Conservation (phyloP, 129 eudicot genomes). For the Heracleum sosnowskyi region DNA sequence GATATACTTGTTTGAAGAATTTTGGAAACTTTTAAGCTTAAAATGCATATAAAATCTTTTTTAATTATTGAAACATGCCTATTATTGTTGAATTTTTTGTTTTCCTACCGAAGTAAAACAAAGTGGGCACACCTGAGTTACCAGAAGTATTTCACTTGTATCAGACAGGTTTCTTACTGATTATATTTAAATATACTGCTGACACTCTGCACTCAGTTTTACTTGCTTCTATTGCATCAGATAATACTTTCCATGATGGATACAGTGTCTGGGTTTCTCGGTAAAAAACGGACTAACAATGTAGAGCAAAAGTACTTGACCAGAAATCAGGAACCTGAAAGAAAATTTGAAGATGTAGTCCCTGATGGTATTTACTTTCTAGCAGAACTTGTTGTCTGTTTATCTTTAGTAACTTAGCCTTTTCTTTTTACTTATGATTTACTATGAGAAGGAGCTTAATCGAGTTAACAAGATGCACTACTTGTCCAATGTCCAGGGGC, state of each 20-base stretch:
- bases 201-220: neutral
- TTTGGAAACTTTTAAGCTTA: neutral
- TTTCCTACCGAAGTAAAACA: neutral
- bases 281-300: slow-evolving; percentile 25
- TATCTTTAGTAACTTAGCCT: slow-evolving; percentile 2
- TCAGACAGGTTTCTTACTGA: neutral
- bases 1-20: neutral
- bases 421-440: neutral
- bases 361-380: slow-evolving; percentile 61
- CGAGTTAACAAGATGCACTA: slow-evolving; percentile 22
- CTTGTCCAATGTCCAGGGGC: slow-evolving; percentile 54
- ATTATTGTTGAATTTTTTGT: too few species aligned
- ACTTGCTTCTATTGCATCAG: slow-evolving; percentile 47
- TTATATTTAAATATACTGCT: neutral
- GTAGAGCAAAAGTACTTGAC: slow-evolving; percentile 31
- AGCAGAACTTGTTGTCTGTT: slow-evolving; percentile 15
- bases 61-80: neutral
- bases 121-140: neutral
- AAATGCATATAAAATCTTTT: neutral
- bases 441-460: neutral
- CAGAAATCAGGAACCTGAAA: slow-evolving; percentile 43
- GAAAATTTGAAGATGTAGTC: slow-evolving; percentile 43
- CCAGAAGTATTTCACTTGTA: neutral
- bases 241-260: slow-evolving; percentile 58
- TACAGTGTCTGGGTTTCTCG: slow-evolving; percentile 44